Percentiles rank a stretch among this genome's conserved stretches.
Evolutionary conservation across 2,329 filamentous ascomycete genomes (phyloP).

Genomic region (Ceratocystis diversiconidia): DNA sequence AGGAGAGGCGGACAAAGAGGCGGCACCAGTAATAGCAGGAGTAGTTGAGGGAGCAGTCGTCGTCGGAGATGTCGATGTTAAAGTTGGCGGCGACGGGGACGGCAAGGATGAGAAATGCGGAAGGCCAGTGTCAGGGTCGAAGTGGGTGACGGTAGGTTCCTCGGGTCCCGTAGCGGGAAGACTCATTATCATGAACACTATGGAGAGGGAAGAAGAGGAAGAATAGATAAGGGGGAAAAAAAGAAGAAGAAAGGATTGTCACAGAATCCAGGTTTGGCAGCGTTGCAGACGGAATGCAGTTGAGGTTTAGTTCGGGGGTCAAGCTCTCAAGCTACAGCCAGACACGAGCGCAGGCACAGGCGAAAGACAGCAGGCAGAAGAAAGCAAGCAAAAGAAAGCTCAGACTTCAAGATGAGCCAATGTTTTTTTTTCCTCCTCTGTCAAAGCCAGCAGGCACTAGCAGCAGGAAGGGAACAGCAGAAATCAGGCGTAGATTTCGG

Average conservation of each 20-base stretch:
- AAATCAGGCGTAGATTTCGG: no score
- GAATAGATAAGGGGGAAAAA: not conserved
- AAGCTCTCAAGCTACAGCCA: no score
- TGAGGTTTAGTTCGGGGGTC: not conserved
- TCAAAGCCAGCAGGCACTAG: no score
- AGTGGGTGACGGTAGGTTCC: not conserved
- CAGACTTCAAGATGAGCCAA: not conserved
- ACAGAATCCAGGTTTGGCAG: not conserved
- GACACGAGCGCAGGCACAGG: no score
- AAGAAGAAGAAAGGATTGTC: not conserved
- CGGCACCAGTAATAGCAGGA: not conserved
- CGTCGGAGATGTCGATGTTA: not conserved
- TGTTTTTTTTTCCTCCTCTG: no score
- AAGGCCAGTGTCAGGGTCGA: constrained; percentile 5
- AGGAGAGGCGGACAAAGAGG: not conserved
- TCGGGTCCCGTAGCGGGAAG: constrained; percentile 12
- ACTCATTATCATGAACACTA: constrained; percentile 14
- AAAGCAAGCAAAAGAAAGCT: not conserved
- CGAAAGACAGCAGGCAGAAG: no score
- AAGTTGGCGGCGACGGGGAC: not conserved
- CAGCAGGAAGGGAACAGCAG: no score
- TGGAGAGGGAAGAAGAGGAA: not conserved
- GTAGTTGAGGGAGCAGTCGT: not conserved
- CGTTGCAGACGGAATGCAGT: not conserved
- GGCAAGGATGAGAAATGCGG: not conserved